A percentile compares a stretch with the other conserved stretches of the same genome.
phyloP scores from a whole-genome alignment of 495 filamentous ascomycete species.

The Daldinia grandis region DNA sequence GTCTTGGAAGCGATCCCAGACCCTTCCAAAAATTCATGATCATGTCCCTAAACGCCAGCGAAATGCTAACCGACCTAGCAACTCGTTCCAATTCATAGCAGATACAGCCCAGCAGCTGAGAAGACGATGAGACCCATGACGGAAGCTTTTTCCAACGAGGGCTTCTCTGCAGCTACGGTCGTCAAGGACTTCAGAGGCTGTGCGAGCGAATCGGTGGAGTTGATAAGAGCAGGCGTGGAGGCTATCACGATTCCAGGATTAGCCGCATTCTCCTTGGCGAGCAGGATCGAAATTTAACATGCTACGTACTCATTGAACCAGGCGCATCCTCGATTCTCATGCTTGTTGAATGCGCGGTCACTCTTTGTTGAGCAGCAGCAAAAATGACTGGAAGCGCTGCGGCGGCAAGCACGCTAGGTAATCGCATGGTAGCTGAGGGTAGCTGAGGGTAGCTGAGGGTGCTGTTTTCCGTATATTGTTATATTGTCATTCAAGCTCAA shows the following conservation, averaged over 20 bases:
- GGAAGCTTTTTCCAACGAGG: conserved; percentile 39
- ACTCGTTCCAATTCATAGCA: conserved; percentile 34
- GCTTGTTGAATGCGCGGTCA: conserved; percentile 20
- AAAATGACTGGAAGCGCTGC: conserved; percentile 12
- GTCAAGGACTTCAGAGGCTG: conserved; percentile 24
- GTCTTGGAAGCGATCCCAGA: conserved; percentile 12
- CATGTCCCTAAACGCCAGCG: conserved; percentile 30
- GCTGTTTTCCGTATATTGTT: neutral
- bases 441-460: conserved; percentile 11
- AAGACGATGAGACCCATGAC: conserved; percentile 47
- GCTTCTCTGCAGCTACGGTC: conserved; percentile 34
- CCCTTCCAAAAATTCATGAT: conserved; percentile 10
- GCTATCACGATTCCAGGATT: conserved; percentile 15
- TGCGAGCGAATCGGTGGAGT: conserved; percentile 29
- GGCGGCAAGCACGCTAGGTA: conserved; percentile 8
- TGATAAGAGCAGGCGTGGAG: conserved; percentile 30
- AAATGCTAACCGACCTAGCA: conserved; percentile 24
- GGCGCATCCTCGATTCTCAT: conserved; percentile 35
- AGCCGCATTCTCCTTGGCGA: conserved; percentile 9
- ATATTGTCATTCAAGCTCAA: conserved; percentile 17
- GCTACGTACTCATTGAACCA: conserved; percentile 25
- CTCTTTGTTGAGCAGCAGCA: conserved; percentile 26
- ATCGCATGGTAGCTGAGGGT: conserved; percentile 27
- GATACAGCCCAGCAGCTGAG: conserved; percentile 41
- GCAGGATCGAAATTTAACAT: neutral